Conservation (phyloP, 2,329 filamentous ascomycete genomes). For the Corynespora cassiicola region DNA sequence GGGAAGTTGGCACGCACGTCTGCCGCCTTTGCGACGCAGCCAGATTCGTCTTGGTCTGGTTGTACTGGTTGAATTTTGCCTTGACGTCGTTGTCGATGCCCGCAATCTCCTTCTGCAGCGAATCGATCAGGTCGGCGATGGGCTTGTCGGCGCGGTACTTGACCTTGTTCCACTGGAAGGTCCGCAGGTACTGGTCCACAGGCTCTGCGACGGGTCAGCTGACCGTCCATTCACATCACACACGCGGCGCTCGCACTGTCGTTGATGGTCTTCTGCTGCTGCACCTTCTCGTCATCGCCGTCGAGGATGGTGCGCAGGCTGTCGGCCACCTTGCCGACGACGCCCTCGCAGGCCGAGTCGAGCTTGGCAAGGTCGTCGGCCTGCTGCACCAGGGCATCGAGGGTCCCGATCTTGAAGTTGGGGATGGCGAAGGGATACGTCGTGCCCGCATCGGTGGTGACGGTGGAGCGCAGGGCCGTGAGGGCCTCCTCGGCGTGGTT, state of each 20-base stretch:
- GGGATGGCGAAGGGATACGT: constrained; percentile 83
- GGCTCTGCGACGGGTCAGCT: constrained; percentile 68
- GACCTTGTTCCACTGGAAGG: constrained; percentile 96
- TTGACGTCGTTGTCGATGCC: constrained; percentile 97
- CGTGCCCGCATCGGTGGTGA: constrained; percentile 76
- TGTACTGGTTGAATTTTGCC: constrained; percentile 93
- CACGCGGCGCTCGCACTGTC: constrained; percentile 65
- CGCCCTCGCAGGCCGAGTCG: constrained; percentile 76
- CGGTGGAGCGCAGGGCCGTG: constrained; percentile 73
- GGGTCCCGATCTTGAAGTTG: constrained; percentile 95
- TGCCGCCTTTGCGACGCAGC: constrained; percentile 84
- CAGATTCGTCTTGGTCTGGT: constrained; percentile 84
- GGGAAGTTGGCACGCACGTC: too few relatives aligned
- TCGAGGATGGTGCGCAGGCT: constrained; percentile 83
- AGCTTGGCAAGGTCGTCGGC: constrained; percentile 94
- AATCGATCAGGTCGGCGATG: constrained; percentile 83
- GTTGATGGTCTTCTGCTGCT: constrained; percentile 90
- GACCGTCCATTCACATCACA: not conserved
- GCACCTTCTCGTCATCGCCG: constrained; percentile 81
- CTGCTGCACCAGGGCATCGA: constrained; percentile 94
- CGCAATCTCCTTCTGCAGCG: constrained; percentile 88
- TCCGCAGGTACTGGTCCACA: constrained; percentile 89
- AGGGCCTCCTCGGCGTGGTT: constrained; percentile 83
- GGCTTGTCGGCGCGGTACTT: constrained; percentile 95
- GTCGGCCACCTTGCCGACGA: constrained; percentile 88